phyloP scores from a whole-genome alignment of 2,329 filamentous ascomycete genomes.

The Fusarium oligoseptatum region DNA sequence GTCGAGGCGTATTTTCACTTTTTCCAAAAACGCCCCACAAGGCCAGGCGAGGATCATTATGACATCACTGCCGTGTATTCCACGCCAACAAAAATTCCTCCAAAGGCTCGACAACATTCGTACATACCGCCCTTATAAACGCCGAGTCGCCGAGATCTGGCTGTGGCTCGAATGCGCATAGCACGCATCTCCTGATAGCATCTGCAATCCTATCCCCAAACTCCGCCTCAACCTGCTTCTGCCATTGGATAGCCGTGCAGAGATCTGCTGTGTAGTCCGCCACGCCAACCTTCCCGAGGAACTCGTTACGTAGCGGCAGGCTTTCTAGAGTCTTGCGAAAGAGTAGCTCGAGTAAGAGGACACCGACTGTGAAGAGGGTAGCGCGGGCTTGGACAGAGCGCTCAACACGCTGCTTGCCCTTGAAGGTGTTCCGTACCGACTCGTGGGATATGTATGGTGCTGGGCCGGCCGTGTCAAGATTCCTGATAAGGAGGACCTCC shows the following conservation, averaged over 20 bases:
- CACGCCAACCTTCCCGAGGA: neutral
- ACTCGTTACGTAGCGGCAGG: neutral
- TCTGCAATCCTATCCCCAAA: conserved; percentile 4
- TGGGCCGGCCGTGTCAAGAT: neutral
- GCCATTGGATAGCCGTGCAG: neutral
- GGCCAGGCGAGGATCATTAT: too few relatives aligned
- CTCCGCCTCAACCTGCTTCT: conserved; percentile 4
- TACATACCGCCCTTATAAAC: conserved; percentile 7
- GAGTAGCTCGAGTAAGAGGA: neutral
- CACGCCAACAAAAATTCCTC: neutral
- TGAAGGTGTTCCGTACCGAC: neutral
- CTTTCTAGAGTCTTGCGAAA: neutral
- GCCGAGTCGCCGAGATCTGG: neutral
- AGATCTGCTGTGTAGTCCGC: neutral
- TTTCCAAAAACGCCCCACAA: too few relatives aligned
- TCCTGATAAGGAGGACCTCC: neutral
- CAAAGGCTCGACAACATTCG: neutral
- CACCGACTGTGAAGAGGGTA: neutral
- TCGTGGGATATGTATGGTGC: neutral
- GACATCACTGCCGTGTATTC: neutral
- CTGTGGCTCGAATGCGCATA: conserved; percentile 2
- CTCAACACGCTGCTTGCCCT: neutral
- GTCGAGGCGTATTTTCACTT: too few relatives aligned
- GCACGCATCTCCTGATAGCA: conserved; percentile 6
- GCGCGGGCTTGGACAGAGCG: neutral